Base-by-base conservation (phyloP, 495 filamentous ascomycete genomes). In the Cryomyces minteri region DNA sequence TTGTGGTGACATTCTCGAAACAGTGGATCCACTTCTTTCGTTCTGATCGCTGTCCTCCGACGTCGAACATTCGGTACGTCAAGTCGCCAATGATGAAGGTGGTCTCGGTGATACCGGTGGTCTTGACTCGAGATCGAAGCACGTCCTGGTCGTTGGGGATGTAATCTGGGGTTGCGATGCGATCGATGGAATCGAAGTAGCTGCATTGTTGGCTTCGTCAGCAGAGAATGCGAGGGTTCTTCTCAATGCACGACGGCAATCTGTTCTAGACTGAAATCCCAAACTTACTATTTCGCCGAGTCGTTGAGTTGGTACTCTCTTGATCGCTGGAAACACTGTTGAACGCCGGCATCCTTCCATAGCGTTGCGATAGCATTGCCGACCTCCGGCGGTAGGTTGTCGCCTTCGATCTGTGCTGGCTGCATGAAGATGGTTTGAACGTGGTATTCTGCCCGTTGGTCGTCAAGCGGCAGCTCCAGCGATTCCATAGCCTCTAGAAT, bases 21-120 rank as follows among this genome's bases (percentile, higher is more conserved):
- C 90, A 95, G 58, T 98, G 90, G 52, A 98, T 95, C 90, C 90
- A 98, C 64, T 98, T 98, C 73, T 98, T 98, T 43, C 90, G 80
- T 54, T 98, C 90, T 25, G 92, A 96, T 52, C 90, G 70, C 62
- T 98, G 90, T 43, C 90, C 90, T 54, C 90, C 90, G 48, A 98
- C 90, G 56, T 98, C 90, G 67, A 96, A 95, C 90, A 98, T 98
- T 43, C 87, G 79, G 62, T 95, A 98, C 51, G 88, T 95, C 60
- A 96, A 76, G 51, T 88, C 77, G 30, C 88, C 88, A 25, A 96
- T 71, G 60, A 94, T 88, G 64, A 98, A 98, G 48, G 92, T 69
- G 0, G 90, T 95, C 62, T 98, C 90, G 34, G 87, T 98, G 50
- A 98, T 98, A 55, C 90, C 90, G 6, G 90, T 96, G 12, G 88